phyloP scores from a whole-genome alignment of 257 asterid genomes.

The Rehmannia glutinosa region DNA sequence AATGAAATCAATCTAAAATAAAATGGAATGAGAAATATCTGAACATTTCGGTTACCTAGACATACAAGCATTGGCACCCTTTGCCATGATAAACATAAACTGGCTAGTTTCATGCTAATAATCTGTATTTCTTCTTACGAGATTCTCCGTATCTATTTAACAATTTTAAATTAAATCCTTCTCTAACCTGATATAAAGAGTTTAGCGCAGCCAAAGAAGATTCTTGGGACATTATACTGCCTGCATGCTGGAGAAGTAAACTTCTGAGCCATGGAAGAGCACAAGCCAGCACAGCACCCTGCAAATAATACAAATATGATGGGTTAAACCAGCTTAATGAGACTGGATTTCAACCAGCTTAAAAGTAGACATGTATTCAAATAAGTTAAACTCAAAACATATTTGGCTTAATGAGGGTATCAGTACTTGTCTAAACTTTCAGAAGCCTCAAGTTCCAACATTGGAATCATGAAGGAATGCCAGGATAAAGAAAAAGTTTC shows the following conservation, averaged over 20 bases:
- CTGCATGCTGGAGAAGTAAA: conserved; percentile 80
- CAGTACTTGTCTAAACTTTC: background rate
- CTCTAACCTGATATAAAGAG: conserved; percentile 80
- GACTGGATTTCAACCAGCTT: no score
- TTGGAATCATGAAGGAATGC: background rate
- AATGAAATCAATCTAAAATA: no score
- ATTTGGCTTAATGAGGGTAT: background rate
- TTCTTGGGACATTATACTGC: conserved; percentile 89
- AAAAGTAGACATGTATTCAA: background rate
- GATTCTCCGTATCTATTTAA: background rate
- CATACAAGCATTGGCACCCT: no score
- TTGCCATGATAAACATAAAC: background rate
- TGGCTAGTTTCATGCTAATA: background rate
- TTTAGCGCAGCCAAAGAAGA: conserved; percentile 70
- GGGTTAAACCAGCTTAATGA: no score
- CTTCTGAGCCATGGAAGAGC: conserved; percentile 92
- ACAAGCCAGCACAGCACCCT: conserved; percentile 93
- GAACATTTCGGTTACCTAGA: no score
- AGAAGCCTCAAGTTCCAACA: background rate
- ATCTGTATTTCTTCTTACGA: background rate
- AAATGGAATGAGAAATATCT: no score
- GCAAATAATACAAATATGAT: conserved; percentile 15
- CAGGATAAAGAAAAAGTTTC: background rate
- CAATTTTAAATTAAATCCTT: background rate
- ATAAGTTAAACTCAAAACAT: no score